phyloP scores from a whole-genome alignment of 2,329 filamentous ascomycete genomes.

The Alternaria ethzedia region DNA sequence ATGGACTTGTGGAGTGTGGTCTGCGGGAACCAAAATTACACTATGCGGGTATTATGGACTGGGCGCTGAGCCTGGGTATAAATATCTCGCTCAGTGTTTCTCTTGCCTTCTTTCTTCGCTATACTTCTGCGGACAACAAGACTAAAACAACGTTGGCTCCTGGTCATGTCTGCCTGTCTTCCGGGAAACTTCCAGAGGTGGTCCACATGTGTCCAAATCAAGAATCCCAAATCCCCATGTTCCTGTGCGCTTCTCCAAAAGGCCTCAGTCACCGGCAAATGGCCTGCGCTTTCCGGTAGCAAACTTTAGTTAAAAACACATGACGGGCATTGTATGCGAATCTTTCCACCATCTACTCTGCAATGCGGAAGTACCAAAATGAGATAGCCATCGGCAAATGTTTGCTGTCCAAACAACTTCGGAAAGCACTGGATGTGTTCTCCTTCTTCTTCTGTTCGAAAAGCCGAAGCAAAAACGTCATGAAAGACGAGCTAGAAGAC shows the following conservation, averaged over 20 bases:
- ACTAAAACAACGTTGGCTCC: too few species aligned
- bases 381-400: accelerated
- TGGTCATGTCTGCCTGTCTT: not conserved
- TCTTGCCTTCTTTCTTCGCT: not conserved
- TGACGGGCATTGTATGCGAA: too few species aligned
- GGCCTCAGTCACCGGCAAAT: not conserved
- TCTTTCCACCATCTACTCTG: not conserved
- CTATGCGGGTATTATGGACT: too few species aligned
- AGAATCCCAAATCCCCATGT: accelerated
- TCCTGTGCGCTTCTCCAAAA: not conserved
- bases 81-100: not conserved
- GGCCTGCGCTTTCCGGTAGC: not conserved
- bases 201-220: not conserved
- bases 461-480: not conserved
- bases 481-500: not conserved
- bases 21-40: not conserved
- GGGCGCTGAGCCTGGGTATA: not conserved
- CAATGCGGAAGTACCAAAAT: not conserved
- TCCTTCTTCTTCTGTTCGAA: not conserved
- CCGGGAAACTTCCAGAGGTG: not conserved
- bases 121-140: not conserved
- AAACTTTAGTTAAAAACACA: accelerated
- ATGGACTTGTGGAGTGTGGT: not conserved
- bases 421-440: not conserved
- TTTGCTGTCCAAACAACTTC: not conserved